phyloP scores from a whole-genome alignment of 345 rosid species.

The Ceriops zippeliana region DNA sequence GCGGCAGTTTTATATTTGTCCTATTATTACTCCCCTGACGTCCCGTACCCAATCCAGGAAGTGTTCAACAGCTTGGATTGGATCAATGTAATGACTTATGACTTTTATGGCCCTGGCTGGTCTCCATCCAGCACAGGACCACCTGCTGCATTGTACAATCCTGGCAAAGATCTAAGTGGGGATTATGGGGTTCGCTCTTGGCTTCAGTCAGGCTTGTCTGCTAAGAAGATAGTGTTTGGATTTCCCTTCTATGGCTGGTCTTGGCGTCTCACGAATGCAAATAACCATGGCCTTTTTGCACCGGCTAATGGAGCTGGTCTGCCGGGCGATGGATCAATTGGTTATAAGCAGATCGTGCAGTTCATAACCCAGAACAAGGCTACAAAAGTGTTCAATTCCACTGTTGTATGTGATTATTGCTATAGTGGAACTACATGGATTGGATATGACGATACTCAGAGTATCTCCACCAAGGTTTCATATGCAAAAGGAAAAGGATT shows the following conservation, averaged over 20 bases:
- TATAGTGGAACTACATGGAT: slow-evolving; percentile 21
- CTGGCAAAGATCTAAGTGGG: slow-evolving; percentile 8
- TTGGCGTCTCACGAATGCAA: slow-evolving; percentile 19
- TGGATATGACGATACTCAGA: slow-evolving; percentile 20
- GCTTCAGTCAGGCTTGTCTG: slow-evolving; percentile 18
- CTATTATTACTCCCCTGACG: slow-evolving; percentile 17
- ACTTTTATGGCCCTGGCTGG: slow-evolving; percentile 24
- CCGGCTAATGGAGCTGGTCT: slow-evolving; percentile 19
- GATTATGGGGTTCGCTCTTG: slow-evolving; percentile 16
- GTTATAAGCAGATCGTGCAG: slow-evolving; percentile 10
- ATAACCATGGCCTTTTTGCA: slow-evolving; percentile 17
- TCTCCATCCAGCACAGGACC: slow-evolving; percentile 16
- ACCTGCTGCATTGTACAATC: slow-evolving; percentile 26
- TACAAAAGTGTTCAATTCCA: slow-evolving; percentile 5
- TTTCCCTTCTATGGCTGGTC: slow-evolving; percentile 28
- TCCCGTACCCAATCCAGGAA: slow-evolving; percentile 17
- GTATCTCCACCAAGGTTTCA: slow-evolving; percentile 17
- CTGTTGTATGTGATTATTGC: slow-evolving; percentile 10
- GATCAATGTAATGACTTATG: slow-evolving; percentile 24
- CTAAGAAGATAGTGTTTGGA: slow-evolving; percentile 19
- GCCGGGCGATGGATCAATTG: slow-evolving; percentile 8
- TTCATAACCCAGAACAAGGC: slow-evolving; percentile 16
- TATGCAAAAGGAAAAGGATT: slow-evolving; percentile 23
- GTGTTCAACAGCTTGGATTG: slow-evolving; percentile 22
- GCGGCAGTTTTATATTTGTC: slow-evolving; percentile 24